A percentile compares a stretch with the other conserved stretches of the same genome.
Evolutionary conservation across 2,329 filamentous ascomycete species (phyloP).

Genomic region (Penicillium sp.): DNA sequence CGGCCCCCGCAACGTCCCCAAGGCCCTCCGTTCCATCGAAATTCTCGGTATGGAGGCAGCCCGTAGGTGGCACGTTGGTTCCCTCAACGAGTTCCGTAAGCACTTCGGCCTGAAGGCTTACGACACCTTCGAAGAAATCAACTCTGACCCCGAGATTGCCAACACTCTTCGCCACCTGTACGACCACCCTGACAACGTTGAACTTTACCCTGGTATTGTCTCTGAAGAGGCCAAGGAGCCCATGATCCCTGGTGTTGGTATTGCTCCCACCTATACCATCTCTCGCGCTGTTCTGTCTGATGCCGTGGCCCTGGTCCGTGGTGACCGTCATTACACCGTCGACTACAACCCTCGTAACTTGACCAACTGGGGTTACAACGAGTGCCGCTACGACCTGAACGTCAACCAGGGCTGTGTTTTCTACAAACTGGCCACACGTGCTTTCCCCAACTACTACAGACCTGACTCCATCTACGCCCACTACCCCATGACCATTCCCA

Average conservation of each 20-base stretch:
- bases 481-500: constrained; percentile 72
- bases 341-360: constrained; percentile 75
- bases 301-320: constrained; percentile 76
- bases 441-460: constrained; percentile 80
- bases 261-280: constrained; percentile 75
- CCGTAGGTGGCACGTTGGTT: constrained; percentile 75
- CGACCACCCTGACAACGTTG: constrained; percentile 77
- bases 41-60: constrained; percentile 80
- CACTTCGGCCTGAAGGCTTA: constrained; percentile 79
- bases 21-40: constrained; percentile 74
- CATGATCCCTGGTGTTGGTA: constrained; percentile 74
- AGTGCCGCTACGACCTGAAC: constrained; percentile 72
- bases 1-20: constrained; percentile 74
- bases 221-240: constrained; percentile 75
- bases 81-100: constrained; percentile 82
- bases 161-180: constrained; percentile 65
- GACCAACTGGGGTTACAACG: constrained; percentile 83
- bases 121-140: constrained; percentile 81
- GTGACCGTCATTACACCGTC: constrained; percentile 77
- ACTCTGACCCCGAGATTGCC: constrained; percentile 72
- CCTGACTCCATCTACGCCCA: constrained; percentile 80
- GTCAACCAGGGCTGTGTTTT: constrained; percentile 82
- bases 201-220: constrained; percentile 79
- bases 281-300: constrained; percentile 77
- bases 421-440: constrained; percentile 80